A percentile compares a stretch with the other conserved stretches of the same genome.
Evolutionary conservation across 2,329 filamentous ascomycete species (phyloP).

Genomic region (Cladophialophora psammophila): DNA sequence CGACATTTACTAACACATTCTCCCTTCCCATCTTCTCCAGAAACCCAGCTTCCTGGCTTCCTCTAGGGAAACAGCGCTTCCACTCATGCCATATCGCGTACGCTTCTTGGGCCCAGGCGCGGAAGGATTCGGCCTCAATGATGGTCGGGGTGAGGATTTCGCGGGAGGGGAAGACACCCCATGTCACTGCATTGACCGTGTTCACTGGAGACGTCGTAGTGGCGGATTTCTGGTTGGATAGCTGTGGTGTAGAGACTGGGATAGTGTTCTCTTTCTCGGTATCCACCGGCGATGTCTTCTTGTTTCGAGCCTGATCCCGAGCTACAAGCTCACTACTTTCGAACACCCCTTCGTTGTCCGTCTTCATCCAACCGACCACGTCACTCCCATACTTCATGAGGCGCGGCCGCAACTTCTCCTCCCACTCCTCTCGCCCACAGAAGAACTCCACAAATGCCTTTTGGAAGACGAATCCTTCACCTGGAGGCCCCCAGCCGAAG

Average conservation of each 20-base stretch:
- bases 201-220: slow-evolving; percentile 44
- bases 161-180: slow-evolving; percentile 94
- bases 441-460: slow-evolving; percentile 99
- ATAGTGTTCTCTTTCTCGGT: neutral
- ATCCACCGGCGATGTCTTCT: neutral
- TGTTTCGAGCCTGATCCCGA: neutral
- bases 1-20: slow-evolving; percentile 82
- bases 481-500: slow-evolving; percentile 91
- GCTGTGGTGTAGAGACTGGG: neutral
- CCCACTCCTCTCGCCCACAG: slow-evolving; percentile 76
- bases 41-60: slow-evolving; percentile 73
- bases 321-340: slow-evolving; percentile 55
- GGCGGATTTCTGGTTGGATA: neutral
- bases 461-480: slow-evolving; percentile 91
- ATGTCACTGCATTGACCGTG: slow-evolving; percentile 92
- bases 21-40: slow-evolving; percentile 72
- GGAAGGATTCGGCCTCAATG: slow-evolving; percentile 93
- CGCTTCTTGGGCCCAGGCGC: slow-evolving; percentile 93
- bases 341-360: slow-evolving; percentile 79
- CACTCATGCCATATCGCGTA: slow-evolving; percentile 96
- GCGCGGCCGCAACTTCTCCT: slow-evolving; percentile 64
- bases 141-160: slow-evolving; percentile 97
- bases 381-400: slow-evolving; percentile 68
- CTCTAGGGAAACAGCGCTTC: slow-evolving; percentile 83
- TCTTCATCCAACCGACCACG: slow-evolving; percentile 85